Base-by-base conservation (phyloP, 768 basidiomycete species). In the Leccinellum luteum region DNA sequence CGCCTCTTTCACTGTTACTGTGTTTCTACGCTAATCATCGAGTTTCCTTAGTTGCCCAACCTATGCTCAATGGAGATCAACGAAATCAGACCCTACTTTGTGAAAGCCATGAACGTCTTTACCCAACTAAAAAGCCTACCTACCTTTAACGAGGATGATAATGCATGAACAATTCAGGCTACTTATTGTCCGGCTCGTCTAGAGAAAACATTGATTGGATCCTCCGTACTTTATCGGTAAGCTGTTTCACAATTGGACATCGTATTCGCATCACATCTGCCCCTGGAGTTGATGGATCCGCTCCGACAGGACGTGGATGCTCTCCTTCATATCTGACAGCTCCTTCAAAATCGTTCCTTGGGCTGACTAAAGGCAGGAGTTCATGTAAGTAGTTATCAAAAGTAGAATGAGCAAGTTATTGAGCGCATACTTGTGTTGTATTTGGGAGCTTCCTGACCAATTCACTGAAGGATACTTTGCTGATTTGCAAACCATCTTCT, bases 21-120 rank as follows among this genome's bases (percentile, higher is more conserved):
- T 49, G 45, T 53, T 44, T 48, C 48, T 15, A 21, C 51, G 52
- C 38, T 52, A 35, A 52, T 5, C 19, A 17, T 15, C 25, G 23
- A 15, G 1, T 19, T 45, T 34, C 9, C 30, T 28, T 17, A 95
- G 93, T 78, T 97, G 58, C 85, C 91, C 4, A 90, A 94, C 62
- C 75, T 96, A 19, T 89, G 85, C 59, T 85, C 91, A 1, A 88
- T 95, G 87, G 94, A 97, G 72, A 90, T 97, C 74, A 93, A 94
- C 75, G 94, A 96, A 69, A 89, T 96, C 63, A 81, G 92, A 35
- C 92, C 94, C 3, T 91, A 92, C 76, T 94, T 95, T 66, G 78
- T 89, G 32, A 85, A 85, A 61, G 83, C 92, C 1, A 94, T 94
- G 91, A 79, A 81, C 56, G 73, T 90, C 45, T 74, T 92, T 45